phyloP scores from a whole-genome alignment of 139 green algal genomes.

The Tetradesmus obliquus region DNA sequence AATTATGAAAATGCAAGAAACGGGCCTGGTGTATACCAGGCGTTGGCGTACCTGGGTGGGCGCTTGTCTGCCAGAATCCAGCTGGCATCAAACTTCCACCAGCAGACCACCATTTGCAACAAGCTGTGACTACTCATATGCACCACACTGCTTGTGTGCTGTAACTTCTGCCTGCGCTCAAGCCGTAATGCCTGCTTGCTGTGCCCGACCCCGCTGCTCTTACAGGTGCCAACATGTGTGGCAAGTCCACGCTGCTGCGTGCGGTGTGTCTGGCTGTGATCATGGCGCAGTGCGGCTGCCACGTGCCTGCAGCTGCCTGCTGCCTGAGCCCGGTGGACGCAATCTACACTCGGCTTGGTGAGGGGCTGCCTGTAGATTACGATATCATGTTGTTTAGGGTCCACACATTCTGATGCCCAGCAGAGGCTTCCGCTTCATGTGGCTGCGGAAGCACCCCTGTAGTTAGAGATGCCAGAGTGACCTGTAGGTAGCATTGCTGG shows the following conservation, averaged over 20 bases:
- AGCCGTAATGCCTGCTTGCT: not conserved
- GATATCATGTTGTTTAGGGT: too few relatives aligned
- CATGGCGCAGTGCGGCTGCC: slow-evolving; percentile 86
- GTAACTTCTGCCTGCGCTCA: not conserved
- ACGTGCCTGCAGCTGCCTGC: slow-evolving; percentile 77
- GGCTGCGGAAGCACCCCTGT: too few relatives aligned
- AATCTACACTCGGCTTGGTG: slow-evolving; percentile 92
- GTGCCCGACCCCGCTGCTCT: not conserved
- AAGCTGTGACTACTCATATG: too few relatives aligned
- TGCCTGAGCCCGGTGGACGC: slow-evolving; percentile 78
- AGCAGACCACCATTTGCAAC: too few relatives aligned
- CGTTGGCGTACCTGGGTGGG: too few relatives aligned
- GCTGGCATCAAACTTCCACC: too few relatives aligned
- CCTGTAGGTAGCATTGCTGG: too few relatives aligned
- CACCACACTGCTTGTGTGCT: not conserved
- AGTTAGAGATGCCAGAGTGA: too few relatives aligned
- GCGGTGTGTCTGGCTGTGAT: slow-evolving; percentile 88
- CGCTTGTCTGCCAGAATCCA: too few relatives aligned
- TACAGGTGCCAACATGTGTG: slow-evolving; percentile 96
- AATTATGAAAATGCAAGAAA: too few relatives aligned
- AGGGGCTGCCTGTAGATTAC: not conserved
- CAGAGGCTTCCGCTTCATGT: not conserved
- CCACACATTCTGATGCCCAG: not conserved
- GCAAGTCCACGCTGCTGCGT: slow-evolving; percentile 94
- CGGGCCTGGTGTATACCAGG: too few relatives aligned